Base-by-base conservation (phyloP, 176 grass and related monocot species). In the Puccinellia tenuiflora region DNA sequence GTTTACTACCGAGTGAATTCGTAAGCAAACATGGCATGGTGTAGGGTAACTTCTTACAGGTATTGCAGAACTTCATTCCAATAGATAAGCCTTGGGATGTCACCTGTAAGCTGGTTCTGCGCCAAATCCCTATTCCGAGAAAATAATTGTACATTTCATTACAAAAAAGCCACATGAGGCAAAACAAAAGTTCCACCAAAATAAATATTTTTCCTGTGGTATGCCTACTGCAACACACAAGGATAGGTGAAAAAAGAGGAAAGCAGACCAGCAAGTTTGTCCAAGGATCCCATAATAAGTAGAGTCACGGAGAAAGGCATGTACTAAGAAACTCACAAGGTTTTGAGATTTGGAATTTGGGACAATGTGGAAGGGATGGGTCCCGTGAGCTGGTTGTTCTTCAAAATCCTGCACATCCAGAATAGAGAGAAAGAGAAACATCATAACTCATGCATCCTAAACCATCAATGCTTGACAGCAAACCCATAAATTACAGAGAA, bases 1-100 rank as follows among this genome's bases (percentile, higher is more conserved):
- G 50, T 67, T 30, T 29, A 28, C 3, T 43, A 29, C 34, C 5
- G 52, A 56, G 22, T 42, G 5, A 87, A 86, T 11, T 6, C 33
- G 55, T 61, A 37, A 43, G 7, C 1, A 52, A 62, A 69, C 62
- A 48, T 3, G 34, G 45, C 29, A 18, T 68, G 22, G 0, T 75
- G 13, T 20, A 73, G 73, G 18, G 64, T 76, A 22, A 42, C 21
- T 64, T 63, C 85, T 87, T 79, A 99, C 97, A 99, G 80, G 81
- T 96, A 99, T 69, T 99, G 97, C 21, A 99, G 78, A 60, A 99
- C 97, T 92, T 99, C 97, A 81, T 99, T 99, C 97, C 97, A 99
- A 64, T 96, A 99, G 35, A 99, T 92, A 68, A 99, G 93, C 75
- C 91, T 84, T 7, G 97, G 97, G 28, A 99, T 96, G 38, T 99